Evolutionary conservation across 2,329 filamentous ascomycete genomes (phyloP), one percentile per base, ranked within the genome.

Genomic region (Xylariales sp.): DNA sequence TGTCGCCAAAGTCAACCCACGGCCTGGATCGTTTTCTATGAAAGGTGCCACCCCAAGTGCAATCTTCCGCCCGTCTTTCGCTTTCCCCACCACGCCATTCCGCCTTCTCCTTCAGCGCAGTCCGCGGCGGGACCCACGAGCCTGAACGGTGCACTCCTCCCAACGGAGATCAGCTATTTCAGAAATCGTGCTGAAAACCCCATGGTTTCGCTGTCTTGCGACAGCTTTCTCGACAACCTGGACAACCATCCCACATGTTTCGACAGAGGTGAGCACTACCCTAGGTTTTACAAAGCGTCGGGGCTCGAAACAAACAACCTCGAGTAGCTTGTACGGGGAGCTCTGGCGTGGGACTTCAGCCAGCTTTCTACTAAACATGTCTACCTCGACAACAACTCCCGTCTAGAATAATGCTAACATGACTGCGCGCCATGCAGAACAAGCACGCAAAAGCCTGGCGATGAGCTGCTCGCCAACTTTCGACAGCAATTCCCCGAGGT

Each of bases 381-480:
- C n/a, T n/a, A n/a, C n/a, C n/a, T n/a, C n/a, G n/a, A n/a, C n/a
- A n/a, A n/a, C n/a, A n/a, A n/a, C n/a, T n/a, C n/a, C n/a, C n/a
- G n/a, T n/a, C n/a, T n/a, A 27, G n/a, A 27, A 27, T 27, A 41
- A 37, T 37, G 14, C 19, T 40, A 14, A 42, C 32, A 16, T 37
- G 37, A 12, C 15, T 34, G 20, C 42, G 42, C 43, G 42, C 42
- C 36, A 39, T 50, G 36, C 52, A 87, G 84, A 67, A 86, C 78
- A 57, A 88, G 79, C 63, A 82, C 86, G 42, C 86, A 89, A 64
- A 95, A 95, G 70, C 89, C 89, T 42, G 82, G 80, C 62, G 86
- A 90, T 59, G 87, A 90, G 56, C 76, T 95, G 58, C 82, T 93
- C 61, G 82, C 82, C 65, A 82, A 80, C 62, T 95, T 95, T 68